Evolutionary conservation across 2,329 filamentous ascomycete species (phyloP).

Genomic region (Alternaria gansuensis): DNA sequence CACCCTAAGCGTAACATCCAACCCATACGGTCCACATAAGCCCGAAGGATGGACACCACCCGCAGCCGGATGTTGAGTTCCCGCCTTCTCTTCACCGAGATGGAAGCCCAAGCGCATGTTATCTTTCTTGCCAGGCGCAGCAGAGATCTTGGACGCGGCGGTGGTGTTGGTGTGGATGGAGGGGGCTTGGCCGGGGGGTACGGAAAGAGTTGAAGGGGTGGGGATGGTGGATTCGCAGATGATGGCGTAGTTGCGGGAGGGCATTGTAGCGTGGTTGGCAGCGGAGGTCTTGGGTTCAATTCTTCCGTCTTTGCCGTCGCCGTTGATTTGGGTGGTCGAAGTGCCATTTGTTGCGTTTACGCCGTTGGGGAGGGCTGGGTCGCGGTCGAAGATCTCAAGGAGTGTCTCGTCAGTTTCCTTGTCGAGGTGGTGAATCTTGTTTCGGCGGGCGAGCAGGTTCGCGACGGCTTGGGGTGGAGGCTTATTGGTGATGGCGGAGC

Average conservation of each 20-base stretch:
- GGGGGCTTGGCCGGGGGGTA: slow-evolving; percentile 32
- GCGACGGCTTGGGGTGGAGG: slow-evolving; percentile 71
- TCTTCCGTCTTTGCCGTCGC: slow-evolving; percentile 39
- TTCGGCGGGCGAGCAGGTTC: slow-evolving; percentile 69
- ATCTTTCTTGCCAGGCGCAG: slow-evolving; percentile 58
- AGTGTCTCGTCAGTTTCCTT: slow-evolving; percentile 70
- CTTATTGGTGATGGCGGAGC: slow-evolving; percentile 73
- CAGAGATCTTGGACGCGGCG: slow-evolving; percentile 37
- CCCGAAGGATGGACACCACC: slow-evolving; percentile 54
- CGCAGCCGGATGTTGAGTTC: slow-evolving; percentile 79
- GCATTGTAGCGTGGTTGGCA: slow-evolving; percentile 87
- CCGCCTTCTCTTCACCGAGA: slow-evolving; percentile 77
- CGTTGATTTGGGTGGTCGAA: slow-evolving; percentile 29
- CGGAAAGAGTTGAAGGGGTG: slow-evolving; percentile 28
- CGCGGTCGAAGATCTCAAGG: slow-evolving; percentile 68
- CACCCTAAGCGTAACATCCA: slow-evolving; percentile 60
- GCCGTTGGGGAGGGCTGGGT: slow-evolving; percentile 56
- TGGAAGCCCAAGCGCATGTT: slow-evolving; percentile 73
- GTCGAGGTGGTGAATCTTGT: slow-evolving; percentile 72
- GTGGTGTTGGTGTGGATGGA: slow-evolving; percentile 39
- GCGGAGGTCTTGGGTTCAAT: slow-evolving; percentile 67
- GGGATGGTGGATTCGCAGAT: slow-evolving; percentile 62
- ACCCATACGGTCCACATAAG: slow-evolving; percentile 55
- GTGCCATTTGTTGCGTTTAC: slow-evolving; percentile 34
- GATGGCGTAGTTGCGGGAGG: slow-evolving; percentile 70